Evolutionary conservation across 371 early-diverging fungal genomes (phyloP).

Genomic region (Actinomortierella ambigua): DNA sequence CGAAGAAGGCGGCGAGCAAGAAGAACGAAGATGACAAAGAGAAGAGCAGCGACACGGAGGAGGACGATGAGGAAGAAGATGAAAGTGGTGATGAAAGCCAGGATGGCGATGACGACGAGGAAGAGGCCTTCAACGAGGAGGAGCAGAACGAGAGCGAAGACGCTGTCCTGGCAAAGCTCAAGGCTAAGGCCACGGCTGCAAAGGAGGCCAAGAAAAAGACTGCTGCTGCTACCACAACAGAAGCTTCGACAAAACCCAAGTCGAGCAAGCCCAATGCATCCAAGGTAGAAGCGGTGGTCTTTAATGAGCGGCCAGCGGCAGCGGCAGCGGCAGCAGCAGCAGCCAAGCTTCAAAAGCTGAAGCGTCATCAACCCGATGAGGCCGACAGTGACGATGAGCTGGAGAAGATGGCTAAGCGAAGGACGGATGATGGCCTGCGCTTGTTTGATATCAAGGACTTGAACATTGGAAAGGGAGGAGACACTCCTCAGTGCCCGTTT

Average conservation of each 20-base stretch:
- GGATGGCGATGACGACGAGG: conserved; percentile 15
- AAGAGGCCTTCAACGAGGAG: conserved; percentile 31
- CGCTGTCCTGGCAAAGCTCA: conserved; percentile 30
- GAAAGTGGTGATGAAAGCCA: too few relatives aligned
- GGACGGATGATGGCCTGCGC: conserved; percentile 43
- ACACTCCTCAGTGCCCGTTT: conserved; percentile 37
- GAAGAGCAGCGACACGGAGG: too few relatives aligned
- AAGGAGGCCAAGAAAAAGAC: conserved; percentile 4
- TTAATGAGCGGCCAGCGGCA: conserved; percentile 44
- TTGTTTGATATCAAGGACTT: conserved; percentile 44
- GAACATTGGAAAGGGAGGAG: conserved; percentile 45
- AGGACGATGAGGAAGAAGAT: too few relatives aligned
- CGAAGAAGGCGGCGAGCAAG: too few relatives aligned
- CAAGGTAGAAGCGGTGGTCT: conserved; percentile 45
- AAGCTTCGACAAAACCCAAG: conserved; percentile 17
- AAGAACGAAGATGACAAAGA: too few relatives aligned
- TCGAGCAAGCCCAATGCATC: conserved; percentile 9
- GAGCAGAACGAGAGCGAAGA: conserved; percentile 42
- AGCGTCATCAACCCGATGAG: conserved; percentile 27
- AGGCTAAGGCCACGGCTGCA: conserved; percentile 24
- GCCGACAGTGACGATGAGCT: conserved; percentile 45
- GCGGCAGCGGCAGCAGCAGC: conserved; percentile 44
- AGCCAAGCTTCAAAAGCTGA: conserved; percentile 40
- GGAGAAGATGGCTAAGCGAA: conserved; percentile 44
- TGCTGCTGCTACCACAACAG: conserved; percentile 4